Evolutionary conservation across 2,329 filamentous ascomycete genomes (phyloP), one percentile per base, ranked within the genome.

Genomic region (Xylariaceae sp.): DNA sequence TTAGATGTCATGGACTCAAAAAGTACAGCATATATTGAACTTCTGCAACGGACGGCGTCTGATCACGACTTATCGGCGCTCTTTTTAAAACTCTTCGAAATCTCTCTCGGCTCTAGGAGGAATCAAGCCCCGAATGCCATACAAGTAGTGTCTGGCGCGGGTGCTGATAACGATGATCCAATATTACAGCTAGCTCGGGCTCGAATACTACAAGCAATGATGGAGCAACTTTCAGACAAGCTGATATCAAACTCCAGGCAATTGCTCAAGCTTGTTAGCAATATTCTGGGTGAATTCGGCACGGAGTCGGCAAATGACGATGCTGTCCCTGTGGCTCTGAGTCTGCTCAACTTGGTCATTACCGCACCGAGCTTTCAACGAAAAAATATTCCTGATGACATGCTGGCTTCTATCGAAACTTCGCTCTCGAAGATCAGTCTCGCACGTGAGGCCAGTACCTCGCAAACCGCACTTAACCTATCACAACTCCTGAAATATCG

Each of bases 231-330:
- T 51, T 81, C 85, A 0, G 82, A 87, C 18, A 85, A 83, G 62
- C 77, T 91, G 10, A 81, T 88, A 35, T 80, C 79, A 37, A 82
- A 85, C 58, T 86, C 88, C 1, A 80, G 80, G 49, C 84, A 88
- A 65, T 78, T 89, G 5, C 74, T 91, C 1, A 81, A 85, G 51
- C 78, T 92, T 1, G 80, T 87, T 53, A 77, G 78, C 54, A 81
- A 88, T 57, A 78, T 91, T 0, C 71, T 91, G 1, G 72, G 74
- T 4, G 76, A 77, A 13, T 77, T 79, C 37, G 72, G 76, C 5
- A 73, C 74, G 3, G 72, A 75, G 0, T 59, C 73, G 2, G 71
- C 76, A 2, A 76, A 75, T 13, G 77, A 83, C 57, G 81, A 84
- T 44, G 72, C 81, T 17, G 67, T 81, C 1, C 73, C 79, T 0